Percentiles rank a stretch among this genome's conserved stretches.
Evolutionary conservation across 2,329 filamentous ascomycete genomes (phyloP).

Genomic region (Curvularia sp.): DNA sequence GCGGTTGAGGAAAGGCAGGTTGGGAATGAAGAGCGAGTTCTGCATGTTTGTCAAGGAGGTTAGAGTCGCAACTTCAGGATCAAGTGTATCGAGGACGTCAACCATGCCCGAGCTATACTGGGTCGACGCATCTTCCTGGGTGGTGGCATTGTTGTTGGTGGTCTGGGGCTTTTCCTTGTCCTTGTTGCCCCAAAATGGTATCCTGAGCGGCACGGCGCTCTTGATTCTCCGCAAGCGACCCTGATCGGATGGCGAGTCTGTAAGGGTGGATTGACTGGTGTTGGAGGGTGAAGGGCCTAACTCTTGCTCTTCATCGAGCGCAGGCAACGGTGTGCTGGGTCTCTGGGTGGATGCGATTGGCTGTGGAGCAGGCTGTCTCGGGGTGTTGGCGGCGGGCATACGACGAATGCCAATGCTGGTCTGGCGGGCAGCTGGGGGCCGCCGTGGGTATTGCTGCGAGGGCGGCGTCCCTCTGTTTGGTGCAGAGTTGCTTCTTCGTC

Average conservation of each 20-base stretch:
- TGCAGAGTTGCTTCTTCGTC: conserved; percentile 40
- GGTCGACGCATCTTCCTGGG: conserved; percentile 18
- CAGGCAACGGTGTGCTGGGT: conserved; percentile 37
- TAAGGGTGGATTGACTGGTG: conserved; percentile 25
- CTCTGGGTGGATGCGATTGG: conserved; percentile 32
- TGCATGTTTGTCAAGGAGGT: conserved; percentile 88
- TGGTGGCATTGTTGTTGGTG: not conserved
- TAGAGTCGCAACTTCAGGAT: conserved; percentile 82
- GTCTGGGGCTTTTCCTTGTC: conserved; percentile 20
- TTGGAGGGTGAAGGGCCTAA: conserved; percentile 32
- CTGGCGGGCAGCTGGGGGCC: conserved; percentile 39
- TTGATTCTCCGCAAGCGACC: conserved; percentile 39
- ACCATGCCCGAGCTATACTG: conserved; percentile 69
- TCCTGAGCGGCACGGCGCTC: conserved; percentile 37
- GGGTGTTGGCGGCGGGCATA: conserved; percentile 36
- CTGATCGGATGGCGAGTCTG: conserved; percentile 17
- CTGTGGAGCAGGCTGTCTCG: conserved; percentile 32
- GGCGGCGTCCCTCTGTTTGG: conserved; percentile 24
- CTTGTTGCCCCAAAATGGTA: conserved; percentile 38
- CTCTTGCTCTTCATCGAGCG: conserved; percentile 38
- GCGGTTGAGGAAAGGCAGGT: conserved; percentile 80
- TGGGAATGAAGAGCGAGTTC: conserved; percentile 85
- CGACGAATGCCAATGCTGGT: conserved; percentile 48
- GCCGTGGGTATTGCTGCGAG: conserved; percentile 32
- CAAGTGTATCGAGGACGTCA: conserved; percentile 72